phyloP scores from a whole-genome alignment of 2,329 filamentous ascomycete species.

The Xylaria sp. region DNA sequence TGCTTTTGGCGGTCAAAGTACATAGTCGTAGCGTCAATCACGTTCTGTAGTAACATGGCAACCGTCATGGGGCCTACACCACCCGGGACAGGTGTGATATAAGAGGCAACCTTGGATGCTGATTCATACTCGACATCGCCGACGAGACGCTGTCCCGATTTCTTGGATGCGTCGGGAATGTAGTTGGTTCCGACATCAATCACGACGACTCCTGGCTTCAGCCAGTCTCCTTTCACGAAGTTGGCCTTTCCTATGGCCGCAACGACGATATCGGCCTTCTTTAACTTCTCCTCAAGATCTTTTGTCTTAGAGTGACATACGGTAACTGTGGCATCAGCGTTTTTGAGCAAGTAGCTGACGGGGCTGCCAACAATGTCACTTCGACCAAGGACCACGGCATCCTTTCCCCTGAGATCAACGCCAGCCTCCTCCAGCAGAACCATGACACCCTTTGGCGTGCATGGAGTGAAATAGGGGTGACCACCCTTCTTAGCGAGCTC shows the following conservation, averaged over 20 bases:
- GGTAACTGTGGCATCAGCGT: conserved; percentile 95
- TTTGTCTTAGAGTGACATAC: conserved; percentile 92
- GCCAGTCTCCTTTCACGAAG: conserved; percentile 94
- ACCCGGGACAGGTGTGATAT: conserved; percentile 95
- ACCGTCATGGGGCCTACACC: conserved; percentile 99
- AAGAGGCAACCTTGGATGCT: conserved; percentile 84
- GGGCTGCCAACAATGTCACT: conserved; percentile 98
- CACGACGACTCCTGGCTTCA: conserved; percentile 94
- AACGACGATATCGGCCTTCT: conserved; percentile 87
- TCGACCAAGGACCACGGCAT: conserved; percentile 91
- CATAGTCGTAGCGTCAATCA: conserved; percentile 83
- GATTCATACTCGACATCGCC: conserved; percentile 94
- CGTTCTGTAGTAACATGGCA: conserved; percentile 96
- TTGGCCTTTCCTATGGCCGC: conserved; percentile 88
- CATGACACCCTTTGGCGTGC: conserved; percentile 98
- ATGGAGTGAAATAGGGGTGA: conserved; percentile 87
- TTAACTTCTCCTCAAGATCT: conserved; percentile 77
- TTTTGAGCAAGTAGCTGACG: conserved; percentile 93
- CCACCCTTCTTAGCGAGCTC: conserved; percentile 96
- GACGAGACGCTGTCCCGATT: conserved; percentile 90
- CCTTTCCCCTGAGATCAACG: conserved; percentile 86
- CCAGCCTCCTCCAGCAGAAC: conserved; percentile 85
- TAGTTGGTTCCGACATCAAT: conserved; percentile 99
- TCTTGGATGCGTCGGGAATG: conserved; percentile 86
- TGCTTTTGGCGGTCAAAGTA: conserved; percentile 87